phyloP scores from a whole-genome alignment of 2,329 filamentous ascomycete species.

The Daldinia sp. region DNA sequence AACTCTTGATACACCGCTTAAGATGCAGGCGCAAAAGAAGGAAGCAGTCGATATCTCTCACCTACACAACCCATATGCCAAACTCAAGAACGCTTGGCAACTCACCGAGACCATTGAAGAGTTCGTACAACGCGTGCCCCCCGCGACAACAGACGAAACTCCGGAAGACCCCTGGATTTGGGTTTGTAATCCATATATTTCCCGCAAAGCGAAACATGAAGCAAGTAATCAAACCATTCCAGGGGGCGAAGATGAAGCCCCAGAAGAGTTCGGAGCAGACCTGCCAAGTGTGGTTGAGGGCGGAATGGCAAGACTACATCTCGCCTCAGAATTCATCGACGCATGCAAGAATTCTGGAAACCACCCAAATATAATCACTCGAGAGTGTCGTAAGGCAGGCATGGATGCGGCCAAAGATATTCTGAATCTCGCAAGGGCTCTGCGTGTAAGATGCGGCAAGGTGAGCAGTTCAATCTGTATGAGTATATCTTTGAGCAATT shows the following conservation, averaged over 20 bases:
- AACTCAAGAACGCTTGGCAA: conserved; percentile 68
- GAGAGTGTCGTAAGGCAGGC: conserved; percentile 64
- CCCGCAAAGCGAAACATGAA: conserved; percentile 52
- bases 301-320: conserved; percentile 63
- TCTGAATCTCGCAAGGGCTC: conserved; percentile 69
- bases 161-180: conserved; percentile 75
- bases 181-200: conserved; percentile 72
- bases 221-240: conserved; percentile 55
- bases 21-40: conserved; percentile 39
- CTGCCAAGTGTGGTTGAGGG: conserved; percentile 63
- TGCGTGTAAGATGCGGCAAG: conserved; percentile 74
- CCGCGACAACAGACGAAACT: conserved; percentile 67
- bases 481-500: neutral
- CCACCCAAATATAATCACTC: conserved; percentile 54
- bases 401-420: conserved; percentile 66
- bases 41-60: conserved; percentile 42
- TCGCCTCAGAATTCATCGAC: conserved; percentile 63
- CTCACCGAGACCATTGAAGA: conserved; percentile 71
- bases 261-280: conserved; percentile 60
- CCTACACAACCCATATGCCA: conserved; percentile 71
- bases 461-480: conserved; percentile 52
- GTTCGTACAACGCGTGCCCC: conserved; percentile 77
- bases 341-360: conserved; percentile 57
- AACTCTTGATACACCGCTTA: conserved; percentile 40
- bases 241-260: conserved; percentile 64